Base-by-base conservation (phyloP, 306 rosid genomes). In the Parietaria judaica region DNA sequence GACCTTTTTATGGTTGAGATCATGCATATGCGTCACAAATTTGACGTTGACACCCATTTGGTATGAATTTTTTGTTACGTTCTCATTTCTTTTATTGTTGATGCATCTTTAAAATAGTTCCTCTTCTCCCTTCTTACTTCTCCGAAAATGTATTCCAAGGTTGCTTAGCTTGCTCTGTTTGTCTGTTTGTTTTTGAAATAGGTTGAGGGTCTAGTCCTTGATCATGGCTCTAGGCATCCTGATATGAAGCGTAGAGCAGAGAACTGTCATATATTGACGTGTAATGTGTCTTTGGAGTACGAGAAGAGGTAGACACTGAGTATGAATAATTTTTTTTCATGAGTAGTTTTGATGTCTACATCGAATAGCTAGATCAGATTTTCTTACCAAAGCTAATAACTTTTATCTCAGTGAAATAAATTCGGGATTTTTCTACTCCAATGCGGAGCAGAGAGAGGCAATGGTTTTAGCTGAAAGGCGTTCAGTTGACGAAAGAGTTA, bases 131-230 rank as follows among this genome's bases (percentile, higher is more conserved):
- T 9, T 15, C 36, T 35, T 38, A 16, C 36, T 36, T 14, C 34
- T 46, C 11, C 44, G 47, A 31, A 17, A 36, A 10, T 12, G 11
- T 0, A 51, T 51, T 60, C 55, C 54, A 58, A 36, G 39, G 36
- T 54, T 60, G 54, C 58, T 67, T 6, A 60, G 56, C 44, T 77
- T 50, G 50, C 34, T 41, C 4, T 10, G 60, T 56, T 66, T 16
- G 37, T 64, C 66, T 53, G 16, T n/a, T 23, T 23, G 31, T 23
- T 23, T 23, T 2, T 23, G 1, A 23, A 23, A 38, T 82, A 92
- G 99, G 94, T 92, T 67, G 94, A 92, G 75, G 99, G 99, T 72
- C 95, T 92, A 68, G 99, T 92, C 71, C 99, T 92, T 63, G 99
- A 92, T 79, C 99, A 92, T 63, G 99, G 99, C 68, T 88, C 99